Conservation (phyloP, 192 early-diverging fungal species). For the Linnemannia zychae region DNA sequence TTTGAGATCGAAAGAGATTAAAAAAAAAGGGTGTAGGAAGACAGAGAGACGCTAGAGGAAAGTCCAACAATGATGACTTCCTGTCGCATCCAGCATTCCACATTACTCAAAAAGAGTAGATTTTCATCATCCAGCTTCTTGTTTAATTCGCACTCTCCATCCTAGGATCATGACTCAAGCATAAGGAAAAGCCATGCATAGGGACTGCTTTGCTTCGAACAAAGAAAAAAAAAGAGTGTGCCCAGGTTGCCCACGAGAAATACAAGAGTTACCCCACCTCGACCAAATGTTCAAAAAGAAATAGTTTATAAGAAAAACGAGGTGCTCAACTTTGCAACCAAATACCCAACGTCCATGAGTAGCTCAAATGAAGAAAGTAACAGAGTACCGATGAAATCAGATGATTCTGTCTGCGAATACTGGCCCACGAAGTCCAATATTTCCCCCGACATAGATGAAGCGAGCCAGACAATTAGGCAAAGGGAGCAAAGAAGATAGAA, state of each 20-base stretch:
- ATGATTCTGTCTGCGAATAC: neutral
- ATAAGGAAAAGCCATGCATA: neutral
- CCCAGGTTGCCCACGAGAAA: neutral
- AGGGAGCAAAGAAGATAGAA: neutral
- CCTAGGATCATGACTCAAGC: neutral
- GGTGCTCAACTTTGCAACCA: neutral
- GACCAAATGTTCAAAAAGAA: neutral
- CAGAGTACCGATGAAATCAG: neutral
- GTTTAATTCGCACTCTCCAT: neutral
- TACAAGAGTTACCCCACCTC: neutral
- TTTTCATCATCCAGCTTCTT: neutral
- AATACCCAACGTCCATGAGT: neutral
- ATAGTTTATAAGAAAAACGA: too few species aligned
- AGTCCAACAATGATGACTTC: neutral
- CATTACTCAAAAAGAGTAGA: neutral
- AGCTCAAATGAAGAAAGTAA: neutral
- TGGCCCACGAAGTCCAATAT: conserved; percentile 7
- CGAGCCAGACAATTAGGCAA: neutral
- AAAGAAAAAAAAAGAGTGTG: neutral
- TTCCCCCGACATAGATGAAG: neutral
- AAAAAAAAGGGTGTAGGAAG: neutral
- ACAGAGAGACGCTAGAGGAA: neutral
- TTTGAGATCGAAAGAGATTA: neutral
- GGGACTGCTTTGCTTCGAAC: neutral
- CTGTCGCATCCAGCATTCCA: neutral